phyloP scores from a whole-genome alignment of 2,329 filamentous ascomycete genomes.

The Polytolypa hystricis region DNA sequence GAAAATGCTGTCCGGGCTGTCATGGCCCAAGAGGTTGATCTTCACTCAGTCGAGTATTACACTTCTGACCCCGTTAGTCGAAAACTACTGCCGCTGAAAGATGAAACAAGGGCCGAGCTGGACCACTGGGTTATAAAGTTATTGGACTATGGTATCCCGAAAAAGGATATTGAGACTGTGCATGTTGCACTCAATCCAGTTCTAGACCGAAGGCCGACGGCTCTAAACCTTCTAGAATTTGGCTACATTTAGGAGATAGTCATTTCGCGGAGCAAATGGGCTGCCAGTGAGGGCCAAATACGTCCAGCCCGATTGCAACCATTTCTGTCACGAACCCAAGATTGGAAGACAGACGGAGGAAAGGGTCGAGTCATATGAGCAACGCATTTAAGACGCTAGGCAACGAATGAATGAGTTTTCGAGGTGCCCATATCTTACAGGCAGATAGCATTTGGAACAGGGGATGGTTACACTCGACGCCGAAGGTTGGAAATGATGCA shows the following conservation, averaged over 20 bases:
- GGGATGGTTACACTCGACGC: too few relatives aligned
- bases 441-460: too few relatives aligned
- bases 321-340: too few relatives aligned
- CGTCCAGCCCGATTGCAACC: too few relatives aligned
- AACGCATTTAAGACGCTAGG: too few relatives aligned
- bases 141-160: background rate
- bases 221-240: constrained; percentile 1
- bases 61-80: background rate
- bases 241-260: background rate
- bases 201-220: constrained; percentile 1
- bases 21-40: constrained; percentile 2
- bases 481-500: too few relatives aligned
- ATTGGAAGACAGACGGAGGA: too few relatives aligned
- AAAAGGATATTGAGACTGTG: constrained; percentile 3
- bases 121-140: background rate
- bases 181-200: background rate
- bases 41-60: background rate
- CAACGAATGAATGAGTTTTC: too few relatives aligned
- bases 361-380: too few relatives aligned
- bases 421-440: too few relatives aligned
- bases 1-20: background rate
- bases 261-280: too few relatives aligned
- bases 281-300: too few relatives aligned
- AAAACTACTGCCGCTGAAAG: background rate
- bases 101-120: background rate